A percentile compares a stretch with the other conserved stretches of the same genome.
Evolutionary conservation across 139 green algal species (phyloP).

Genomic region (Gonium pectorale): DNA sequence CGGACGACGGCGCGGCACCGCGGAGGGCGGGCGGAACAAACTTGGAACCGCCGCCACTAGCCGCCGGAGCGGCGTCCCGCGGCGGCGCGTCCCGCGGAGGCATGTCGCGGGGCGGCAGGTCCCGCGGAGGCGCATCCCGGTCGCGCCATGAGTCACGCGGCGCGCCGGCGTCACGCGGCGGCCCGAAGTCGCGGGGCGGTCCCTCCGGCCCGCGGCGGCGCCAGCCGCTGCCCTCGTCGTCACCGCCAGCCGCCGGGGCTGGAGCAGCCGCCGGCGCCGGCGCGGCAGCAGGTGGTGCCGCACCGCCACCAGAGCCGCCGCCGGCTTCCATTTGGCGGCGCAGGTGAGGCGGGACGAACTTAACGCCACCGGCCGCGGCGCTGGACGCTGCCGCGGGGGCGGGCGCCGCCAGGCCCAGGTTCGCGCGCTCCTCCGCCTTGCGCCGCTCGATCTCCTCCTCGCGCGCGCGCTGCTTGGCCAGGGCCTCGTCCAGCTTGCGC

Average conservation of each 20-base stretch:
- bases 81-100: constrained; percentile 24
- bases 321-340: constrained; percentile 7
- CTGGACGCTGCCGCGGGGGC: neutral
- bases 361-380: neutral
- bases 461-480: constrained; percentile 60
- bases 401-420: constrained; percentile 3
- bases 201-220: constrained; percentile 26
- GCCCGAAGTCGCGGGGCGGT: constrained; percentile 9
- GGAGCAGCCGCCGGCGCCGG: neutral
- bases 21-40: constrained; percentile 50
- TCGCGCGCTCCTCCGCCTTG: constrained; percentile 54
- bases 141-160: neutral
- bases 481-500: constrained; percentile 65
- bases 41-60: constrained; percentile 14
- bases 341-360: constrained; percentile 34
- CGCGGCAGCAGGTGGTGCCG: neutral
- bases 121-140: constrained; percentile 8
- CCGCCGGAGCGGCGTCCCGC: neutral
- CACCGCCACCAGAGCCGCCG: neutral
- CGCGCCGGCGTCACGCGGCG: neutral
- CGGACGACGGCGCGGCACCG: constrained; percentile 3
- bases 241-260: neutral
- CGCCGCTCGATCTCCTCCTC: constrained; percentile 75
- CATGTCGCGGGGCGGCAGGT: neutral
- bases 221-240: constrained; percentile 39